Conservation (phyloP, 1,284 basidiomycete species). For the Fistulinella cinereoalba region DNA sequence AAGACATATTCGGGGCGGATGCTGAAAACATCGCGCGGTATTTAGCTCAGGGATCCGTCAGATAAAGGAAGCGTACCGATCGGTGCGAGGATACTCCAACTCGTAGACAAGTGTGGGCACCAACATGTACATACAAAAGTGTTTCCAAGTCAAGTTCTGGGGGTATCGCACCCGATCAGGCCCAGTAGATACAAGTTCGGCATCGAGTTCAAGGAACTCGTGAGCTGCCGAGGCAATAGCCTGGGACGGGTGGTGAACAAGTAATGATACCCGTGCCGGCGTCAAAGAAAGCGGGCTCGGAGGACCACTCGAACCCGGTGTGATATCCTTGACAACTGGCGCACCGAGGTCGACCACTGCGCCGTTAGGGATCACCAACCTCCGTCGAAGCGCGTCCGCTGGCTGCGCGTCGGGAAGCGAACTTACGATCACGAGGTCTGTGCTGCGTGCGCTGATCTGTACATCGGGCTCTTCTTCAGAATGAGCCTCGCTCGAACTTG, state of each 20-base stretch:
- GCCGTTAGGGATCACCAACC: conserved; percentile 40
- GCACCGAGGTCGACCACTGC: conserved; percentile 6
- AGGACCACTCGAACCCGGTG: conserved; percentile 2
- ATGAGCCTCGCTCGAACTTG: conserved; percentile 16
- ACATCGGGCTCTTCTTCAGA: conserved; percentile 26
- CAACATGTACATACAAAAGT: conserved; percentile 87
- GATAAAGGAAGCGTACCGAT: conserved; percentile 47
- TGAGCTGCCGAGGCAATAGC: conserved; percentile 69
- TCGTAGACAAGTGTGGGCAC: conserved; percentile 96
- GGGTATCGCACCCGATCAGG: conserved; percentile 75
- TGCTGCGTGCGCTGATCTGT: conserved; percentile 24
- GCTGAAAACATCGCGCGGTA: conserved; percentile 36
- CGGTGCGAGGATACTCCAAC: conserved; percentile 91
- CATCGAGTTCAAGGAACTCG: conserved; percentile 75
- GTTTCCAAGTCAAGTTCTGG: conserved; percentile 77
- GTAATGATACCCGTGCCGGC: conserved; percentile 45
- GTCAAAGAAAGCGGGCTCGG: conserved; percentile 8
- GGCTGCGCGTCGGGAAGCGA: conserved; percentile 56
- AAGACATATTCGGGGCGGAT: conserved; percentile 91
- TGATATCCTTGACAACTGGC: background rate
- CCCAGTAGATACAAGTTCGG: conserved; percentile 75
- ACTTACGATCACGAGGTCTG: conserved; percentile 40
- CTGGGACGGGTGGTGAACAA: conserved; percentile 73
- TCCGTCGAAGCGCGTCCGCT: conserved; percentile 52
- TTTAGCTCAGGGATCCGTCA: background rate